Base-by-base conservation (phyloP, 129 eudicot species). In the Sambucus nigra region DNA sequence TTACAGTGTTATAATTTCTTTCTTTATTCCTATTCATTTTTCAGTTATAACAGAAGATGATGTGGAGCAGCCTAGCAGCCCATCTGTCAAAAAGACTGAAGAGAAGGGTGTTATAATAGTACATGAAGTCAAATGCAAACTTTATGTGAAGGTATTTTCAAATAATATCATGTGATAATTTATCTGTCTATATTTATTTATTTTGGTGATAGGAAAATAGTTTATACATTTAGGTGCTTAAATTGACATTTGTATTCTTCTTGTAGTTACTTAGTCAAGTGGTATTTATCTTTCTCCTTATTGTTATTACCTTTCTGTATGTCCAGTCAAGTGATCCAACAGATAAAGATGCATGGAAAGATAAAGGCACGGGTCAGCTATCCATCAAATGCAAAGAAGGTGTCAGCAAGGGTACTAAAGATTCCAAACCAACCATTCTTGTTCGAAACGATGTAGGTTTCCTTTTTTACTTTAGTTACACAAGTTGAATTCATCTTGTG, bases 61-160 rank as follows among this genome's bases (percentile, higher is more conserved):
- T 14, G 61, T 58, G 18, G 94, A 92, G 80, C 94, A 80, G 73
- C 96, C 99, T 23, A 82, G 99, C 73, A 92, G 99, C 71, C 99
- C 96, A 20, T 92, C 99, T 38, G 72, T 92, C 33, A 80, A 86
- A 66, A 92, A 72, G 67, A 77, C 73, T 2, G 92, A 92, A 80
- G 99, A 92, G 72, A 64, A 65, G 65, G 99, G 96, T 14, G 52
- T 92, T 57, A 50, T 47, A 29, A 81, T 75, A 1, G 99, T 92
- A 24, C 99, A 92, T 65, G 99, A 92, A 76, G 86, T 81, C 74
- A 92, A 82, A 80, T 92, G 99, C 73, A 92, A 86, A 57, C 91
- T 92, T 60, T 92, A 86, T 73, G 78, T 92, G n/a, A 92, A 92
- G 96, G 99, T 86, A 82, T 57, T 14, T 28, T 46, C 51, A 46